Base-by-base conservation (phyloP, 257 asterid species). In the Solanum arcanum region DNA sequence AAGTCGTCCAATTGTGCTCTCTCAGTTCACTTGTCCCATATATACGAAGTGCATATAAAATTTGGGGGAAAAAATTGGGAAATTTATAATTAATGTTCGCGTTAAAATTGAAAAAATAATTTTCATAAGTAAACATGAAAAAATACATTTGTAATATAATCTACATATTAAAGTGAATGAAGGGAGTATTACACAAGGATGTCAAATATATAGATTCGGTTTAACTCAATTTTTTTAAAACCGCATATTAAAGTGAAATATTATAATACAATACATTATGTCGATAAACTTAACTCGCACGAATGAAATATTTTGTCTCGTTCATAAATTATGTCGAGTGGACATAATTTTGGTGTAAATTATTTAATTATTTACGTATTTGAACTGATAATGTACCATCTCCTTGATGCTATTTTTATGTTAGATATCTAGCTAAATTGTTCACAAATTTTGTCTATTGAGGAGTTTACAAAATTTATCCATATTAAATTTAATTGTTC, bases 171-270 rank as follows among this genome's bases (percentile, higher is more conserved):
- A 35, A 35, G 6, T 35, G 39, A 35, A 35, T 5, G 7, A 35
- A 35, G 39, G 1, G 7, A 35, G 39, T 35, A 35, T 5, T 35
- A 35, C 1, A 35, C 7, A 1, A 35, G 7, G 39, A 35, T 35
- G 39, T 35, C 39, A 35, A 35, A 35, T 35, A 35, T 1, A 35
- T 35, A 0, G 7, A 1, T 1, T 5, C 7, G 7, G 0, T 1
- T 35, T 35, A 35, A 35, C 7, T 35, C 0, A 35, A 5, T 1
- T 1, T 35, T 35, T 35, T 35, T 0, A 35, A 35, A 35, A 35
- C 0, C 1, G 0, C 37, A 1, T 35, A 35, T 35, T 35, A 3
- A 35, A 35, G 0, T 35, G 6, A 0, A 35, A 35, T 4, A 35
- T 35, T 3, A 35, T 1, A 35, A 35, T 31, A 31, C 33, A 35